Evolutionary conservation across 371 early-diverging fungal genomes (phyloP).

Genomic region (Coemansia sp.): DNA sequence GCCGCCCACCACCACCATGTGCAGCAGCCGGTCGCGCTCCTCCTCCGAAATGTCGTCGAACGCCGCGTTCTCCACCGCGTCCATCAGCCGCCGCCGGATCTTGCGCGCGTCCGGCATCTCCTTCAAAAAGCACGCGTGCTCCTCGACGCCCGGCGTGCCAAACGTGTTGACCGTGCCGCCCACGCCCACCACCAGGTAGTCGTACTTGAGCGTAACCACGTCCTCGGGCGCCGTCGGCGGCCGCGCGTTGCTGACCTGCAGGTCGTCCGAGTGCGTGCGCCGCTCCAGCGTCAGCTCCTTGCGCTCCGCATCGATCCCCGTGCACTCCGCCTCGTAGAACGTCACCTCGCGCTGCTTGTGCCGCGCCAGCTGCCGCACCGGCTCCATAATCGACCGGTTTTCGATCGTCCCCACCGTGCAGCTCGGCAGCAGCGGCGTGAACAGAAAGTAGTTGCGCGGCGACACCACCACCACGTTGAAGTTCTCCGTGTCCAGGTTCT

Average conservation of each 20-base stretch:
- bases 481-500: constrained; percentile 69
- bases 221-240: constrained; percentile 52
- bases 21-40: constrained; percentile 80
- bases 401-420: constrained; percentile 86
- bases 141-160: constrained; percentile 83
- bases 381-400: constrained; percentile 82
- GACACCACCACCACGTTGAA: constrained; percentile 84
- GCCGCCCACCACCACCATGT: constrained; percentile 96
- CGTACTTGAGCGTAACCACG: constrained; percentile 65
- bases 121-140: constrained; percentile 86
- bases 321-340: constrained; percentile 87
- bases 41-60: constrained; percentile 74
- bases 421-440: constrained; percentile 87
- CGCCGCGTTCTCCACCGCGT: constrained; percentile 86
- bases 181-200: constrained; percentile 84
- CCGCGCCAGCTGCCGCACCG: constrained; percentile 81
- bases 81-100: constrained; percentile 83
- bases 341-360: constrained; percentile 80
- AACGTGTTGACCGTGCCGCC: constrained; percentile 91
- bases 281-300: constrained; percentile 77
- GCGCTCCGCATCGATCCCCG: constrained; percentile 72
- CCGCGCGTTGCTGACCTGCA: constrained; percentile 55
- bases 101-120: constrained; percentile 86
- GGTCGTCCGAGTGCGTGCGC: constrained; percentile 56
- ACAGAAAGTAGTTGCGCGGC: constrained; percentile 93